phyloP scores from a whole-genome alignment of 1,284 basidiomycete genomes.

The Leccinum subrobustum region DNA sequence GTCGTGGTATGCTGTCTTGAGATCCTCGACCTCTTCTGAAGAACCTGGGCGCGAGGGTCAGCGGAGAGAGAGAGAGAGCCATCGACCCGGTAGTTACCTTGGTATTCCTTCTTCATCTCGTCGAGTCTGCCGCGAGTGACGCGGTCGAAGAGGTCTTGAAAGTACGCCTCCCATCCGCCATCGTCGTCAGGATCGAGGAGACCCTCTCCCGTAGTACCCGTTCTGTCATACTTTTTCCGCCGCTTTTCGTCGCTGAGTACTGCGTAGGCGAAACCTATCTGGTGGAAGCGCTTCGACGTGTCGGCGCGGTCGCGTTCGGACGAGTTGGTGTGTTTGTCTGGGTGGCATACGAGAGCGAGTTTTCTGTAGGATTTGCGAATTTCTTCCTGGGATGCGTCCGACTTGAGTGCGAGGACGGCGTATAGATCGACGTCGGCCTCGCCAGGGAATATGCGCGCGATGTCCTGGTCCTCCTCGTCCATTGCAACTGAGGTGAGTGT shows the following conservation, averaged over 20 bases:
- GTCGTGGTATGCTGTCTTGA: constrained; percentile 70
- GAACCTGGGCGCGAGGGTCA: constrained; percentile 57
- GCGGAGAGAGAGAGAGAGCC: neutral
- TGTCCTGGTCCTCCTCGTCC: constrained; percentile 66
- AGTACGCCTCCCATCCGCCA: constrained; percentile 89
- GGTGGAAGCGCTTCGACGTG: constrained; percentile 78
- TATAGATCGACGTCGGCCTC: constrained; percentile 75
- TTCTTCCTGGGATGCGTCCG: constrained; percentile 56
- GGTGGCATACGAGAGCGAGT: constrained; percentile 80
- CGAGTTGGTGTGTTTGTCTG: constrained; percentile 80
- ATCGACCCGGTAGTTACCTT: constrained; percentile 49
- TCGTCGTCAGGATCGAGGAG: constrained; percentile 71
- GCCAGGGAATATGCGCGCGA: constrained; percentile 75
- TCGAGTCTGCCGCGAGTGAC: constrained; percentile 85
- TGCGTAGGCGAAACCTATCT: constrained; percentile 88
- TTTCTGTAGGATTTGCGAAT: constrained; percentile 86
- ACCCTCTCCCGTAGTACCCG: constrained; percentile 81
- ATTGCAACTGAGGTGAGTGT: constrained; percentile 34
- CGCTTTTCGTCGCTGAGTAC: constrained; percentile 79
- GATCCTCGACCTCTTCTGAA: constrained; percentile 75
- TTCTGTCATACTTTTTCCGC: constrained; percentile 76
- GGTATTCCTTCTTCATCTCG: constrained; percentile 88
- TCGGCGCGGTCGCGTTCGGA: constrained; percentile 59
- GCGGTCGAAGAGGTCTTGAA: constrained; percentile 82
- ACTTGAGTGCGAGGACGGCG: constrained; percentile 58